phyloP scores from a whole-genome alignment of 345 rosid species.

The Populus simonii region DNA sequence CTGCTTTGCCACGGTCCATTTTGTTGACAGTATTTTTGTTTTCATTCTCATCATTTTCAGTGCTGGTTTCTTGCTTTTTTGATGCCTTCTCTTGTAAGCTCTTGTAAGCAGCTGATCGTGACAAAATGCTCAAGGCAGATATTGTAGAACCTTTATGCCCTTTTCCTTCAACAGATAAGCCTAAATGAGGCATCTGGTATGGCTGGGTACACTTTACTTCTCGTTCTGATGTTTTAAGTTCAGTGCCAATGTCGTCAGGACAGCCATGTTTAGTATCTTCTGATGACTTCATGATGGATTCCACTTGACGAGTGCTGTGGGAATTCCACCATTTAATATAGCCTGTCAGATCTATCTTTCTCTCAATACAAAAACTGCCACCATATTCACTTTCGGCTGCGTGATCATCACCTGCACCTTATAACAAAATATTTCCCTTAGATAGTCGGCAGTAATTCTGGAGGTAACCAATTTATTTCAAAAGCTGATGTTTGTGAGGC shows the following conservation, averaged over 20 bases:
- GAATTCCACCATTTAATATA: slow-evolving; percentile 93
- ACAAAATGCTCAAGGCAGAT: slow-evolving; percentile 79
- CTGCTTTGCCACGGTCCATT: slow-evolving; percentile 75
- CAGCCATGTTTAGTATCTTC: slow-evolving; percentile 55
- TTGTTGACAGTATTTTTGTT: slow-evolving; percentile 65
- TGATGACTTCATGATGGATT: slow-evolving; percentile 55
- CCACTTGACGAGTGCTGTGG: slow-evolving; percentile 66
- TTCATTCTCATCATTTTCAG: slow-evolving; percentile 74
- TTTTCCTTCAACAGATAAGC: slow-evolving; percentile 44
- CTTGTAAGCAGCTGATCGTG: slow-evolving; percentile 80
- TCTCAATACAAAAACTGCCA: slow-evolving; percentile 70
- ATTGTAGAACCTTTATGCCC: slow-evolving; percentile 46
- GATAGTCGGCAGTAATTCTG: not conserved
- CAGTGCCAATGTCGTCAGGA: slow-evolving; percentile 63
- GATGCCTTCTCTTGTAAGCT: slow-evolving; percentile 74
- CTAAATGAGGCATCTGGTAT: slow-evolving; percentile 79
- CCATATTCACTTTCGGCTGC: slow-evolving; percentile 65
- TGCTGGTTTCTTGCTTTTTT: slow-evolving; percentile 53
- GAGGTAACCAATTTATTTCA: slow-evolving; percentile 6
- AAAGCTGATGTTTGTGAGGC: not conserved
- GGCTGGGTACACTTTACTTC: slow-evolving; percentile 69
- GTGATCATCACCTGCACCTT: slow-evolving; percentile 70
- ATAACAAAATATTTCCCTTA: slow-evolving; percentile 18
- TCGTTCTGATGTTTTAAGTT: slow-evolving; percentile 73
- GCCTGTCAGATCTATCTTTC: slow-evolving; percentile 80